Conservation (phyloP, 257 asterid species). For the Solanum arcanum region DNA sequence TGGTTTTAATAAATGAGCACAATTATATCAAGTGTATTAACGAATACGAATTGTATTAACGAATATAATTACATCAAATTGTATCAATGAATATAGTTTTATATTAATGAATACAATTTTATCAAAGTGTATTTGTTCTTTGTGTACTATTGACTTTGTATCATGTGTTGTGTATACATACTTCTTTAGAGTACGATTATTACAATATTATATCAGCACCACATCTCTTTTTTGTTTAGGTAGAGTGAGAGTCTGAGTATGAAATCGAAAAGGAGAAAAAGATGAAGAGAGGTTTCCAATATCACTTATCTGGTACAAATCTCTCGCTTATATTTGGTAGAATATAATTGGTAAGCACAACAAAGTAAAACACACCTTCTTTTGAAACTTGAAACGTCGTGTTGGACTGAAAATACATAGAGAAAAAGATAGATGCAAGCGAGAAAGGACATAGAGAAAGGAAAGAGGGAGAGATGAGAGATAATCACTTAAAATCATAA, state of each 20-base stretch:
- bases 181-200: neutral
- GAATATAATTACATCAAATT: too few relatives aligned
- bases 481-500: too few relatives aligned
- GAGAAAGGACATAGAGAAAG: too few relatives aligned
- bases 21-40: too few relatives aligned
- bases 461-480: neutral
- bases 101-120: too few relatives aligned
- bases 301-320: too few relatives aligned
- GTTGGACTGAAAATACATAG: too few relatives aligned
- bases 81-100: neutral
- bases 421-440: neutral
- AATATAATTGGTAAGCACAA: neutral
- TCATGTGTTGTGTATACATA: neutral
- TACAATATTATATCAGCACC: too few relatives aligned
- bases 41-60: too few relatives aligned
- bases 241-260: neutral
- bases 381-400: neutral
- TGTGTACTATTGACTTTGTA: neutral
- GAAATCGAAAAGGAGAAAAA: neutral
- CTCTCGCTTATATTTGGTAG: neutral
- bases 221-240: neutral
- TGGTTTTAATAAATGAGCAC: too few relatives aligned
- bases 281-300: neutral
- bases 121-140: neutral
- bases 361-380: neutral